These are phyloP conservation scores for Annulohypoxylon bovei DNA, from an alignment of 495 filamentous ascomycete species.

Conservation along the genomic window DNA sequence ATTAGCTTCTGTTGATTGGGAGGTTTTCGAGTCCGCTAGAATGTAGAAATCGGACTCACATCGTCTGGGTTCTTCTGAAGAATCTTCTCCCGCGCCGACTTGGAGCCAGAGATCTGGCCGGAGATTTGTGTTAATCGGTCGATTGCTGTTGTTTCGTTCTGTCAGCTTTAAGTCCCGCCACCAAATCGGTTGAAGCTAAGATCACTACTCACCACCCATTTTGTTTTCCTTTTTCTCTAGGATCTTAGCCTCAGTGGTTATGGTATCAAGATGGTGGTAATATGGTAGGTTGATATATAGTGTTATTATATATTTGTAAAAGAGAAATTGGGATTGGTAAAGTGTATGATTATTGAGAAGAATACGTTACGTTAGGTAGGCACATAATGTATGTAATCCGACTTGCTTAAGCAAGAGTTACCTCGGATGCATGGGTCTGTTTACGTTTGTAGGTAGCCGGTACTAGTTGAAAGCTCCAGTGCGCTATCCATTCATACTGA, in stretches of 20 bases:
- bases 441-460: conserved; percentile 29
- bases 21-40: not conserved
- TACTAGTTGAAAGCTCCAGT: conserved; percentile 15
- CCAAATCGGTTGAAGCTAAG: not conserved
- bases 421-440: conserved; percentile 37
- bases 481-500: conserved; percentile 36
- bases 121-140: conserved; percentile 59
- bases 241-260: not conserved
- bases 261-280: not conserved
- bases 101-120: conserved; percentile 56
- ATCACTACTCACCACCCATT: conserved; percentile 46
- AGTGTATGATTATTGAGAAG: conserved; percentile 22
- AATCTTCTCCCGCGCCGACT: conserved; percentile 56
- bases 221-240: conserved; percentile 15
- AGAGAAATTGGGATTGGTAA: not conserved
- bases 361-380: too few relatives aligned
- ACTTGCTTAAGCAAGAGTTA: conserved; percentile 2
- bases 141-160: conserved; percentile 46
- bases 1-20: conserved; percentile 14
- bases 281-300: not conserved
- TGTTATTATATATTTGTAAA: not conserved
- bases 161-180: conserved; percentile 22
- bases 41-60: conserved; percentile 47
- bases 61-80: conserved; percentile 63
- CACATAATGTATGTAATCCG: not conserved